Evolutionary conservation across 257 asterid genomes (phyloP), one percentile per base, ranked within the genome.

Genomic region (Salvia miltiorrhiza): DNA sequence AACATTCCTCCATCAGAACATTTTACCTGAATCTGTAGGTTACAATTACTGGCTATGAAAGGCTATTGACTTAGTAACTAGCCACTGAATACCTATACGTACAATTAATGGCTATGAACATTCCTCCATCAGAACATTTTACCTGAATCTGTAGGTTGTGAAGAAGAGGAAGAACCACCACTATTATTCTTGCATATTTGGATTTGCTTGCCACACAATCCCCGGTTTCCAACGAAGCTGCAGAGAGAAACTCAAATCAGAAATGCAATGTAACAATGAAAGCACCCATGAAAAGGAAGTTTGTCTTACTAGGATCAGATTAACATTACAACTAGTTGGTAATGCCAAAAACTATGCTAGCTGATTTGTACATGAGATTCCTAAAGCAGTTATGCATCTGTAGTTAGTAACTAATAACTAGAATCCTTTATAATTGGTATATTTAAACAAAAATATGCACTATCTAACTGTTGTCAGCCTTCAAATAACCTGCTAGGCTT

Each of bases 191-290:
- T 86, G 82, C 96, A 90, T 65, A 69, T 58, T 72, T 68, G 77
- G 17, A 82, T 73, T 85, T 90, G 97, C 77, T 76, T 66, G 69
- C 97, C 97, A 75, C 97, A 90, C 83, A 90, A 78, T 40, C 78
- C 90, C 70, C 88, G 96, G 76, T 90, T 90, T 55, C 97, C 97
- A 56, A 85, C 78, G 73, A 85, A 90, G 67, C 97, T 90, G 88
- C 81, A 65, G 63, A 52, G 73, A 71, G 67, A 76, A 73, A 54
- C 67, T 48, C 59, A 76, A 49, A 71, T 52, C 39, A 49, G 24
- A 50, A 58, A 53, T 12, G 54, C 26, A 69, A 33, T 56, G 33
- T 19, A 13, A 24, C 12, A 67, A 58, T 54, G 48, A 61, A 17
- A 59, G 43, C 49, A 0, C 41, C 6, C 14, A 24, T 14, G 14